Base-by-base conservation (phyloP, 1,284 basidiomycete species). In the Ganoderma leucocontextum region DNA sequence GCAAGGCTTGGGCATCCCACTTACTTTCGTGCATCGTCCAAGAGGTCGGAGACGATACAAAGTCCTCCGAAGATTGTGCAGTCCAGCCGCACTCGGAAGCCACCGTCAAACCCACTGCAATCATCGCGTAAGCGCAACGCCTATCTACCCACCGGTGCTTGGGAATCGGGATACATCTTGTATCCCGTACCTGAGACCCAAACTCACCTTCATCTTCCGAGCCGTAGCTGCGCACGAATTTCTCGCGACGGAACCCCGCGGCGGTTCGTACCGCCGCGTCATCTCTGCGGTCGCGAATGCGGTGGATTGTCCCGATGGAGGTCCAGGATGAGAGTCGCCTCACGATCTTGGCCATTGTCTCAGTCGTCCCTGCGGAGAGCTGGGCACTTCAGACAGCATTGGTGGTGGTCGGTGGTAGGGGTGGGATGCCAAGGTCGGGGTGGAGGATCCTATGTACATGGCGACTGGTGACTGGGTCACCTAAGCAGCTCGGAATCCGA, bases 331-430 rank as follows among this genome's bases (percentile, higher is more conserved):
- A 63, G 38, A 62, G 61, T 15, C 52, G 35, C 38, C 35, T 55
- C 36, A 63, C 47, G 38, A 41, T 53, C 62, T 63, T 63, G 38
- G 62, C 49, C 62, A 63, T 62, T 17, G 60, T 42, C 60, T 13
- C 0, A 10, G 22, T 49, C 29, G 29, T 29, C 29, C 29, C 36
- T 39, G 57, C 33, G 36, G 36, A 19, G 36, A n/a, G 57, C 29
- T 2, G 29, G 29, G 29, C 2, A 29, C 2, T 29, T 29, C 29
- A 29, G n/a, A 3, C 12, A 10, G 2, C 4, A 22, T 0, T 12
- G 22, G 47, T 25, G 47, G 7, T 25, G 47, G 47, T 49, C 10
- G 9, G 42, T 62, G 25, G 52, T 53, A 25, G 35, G 36, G 12
- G 53, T 19, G 38, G 55, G 35, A 38, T 38, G 55, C 25, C 52